Conservation (phyloP, 75 land plant species). For the Gnetum montanum region DNA sequence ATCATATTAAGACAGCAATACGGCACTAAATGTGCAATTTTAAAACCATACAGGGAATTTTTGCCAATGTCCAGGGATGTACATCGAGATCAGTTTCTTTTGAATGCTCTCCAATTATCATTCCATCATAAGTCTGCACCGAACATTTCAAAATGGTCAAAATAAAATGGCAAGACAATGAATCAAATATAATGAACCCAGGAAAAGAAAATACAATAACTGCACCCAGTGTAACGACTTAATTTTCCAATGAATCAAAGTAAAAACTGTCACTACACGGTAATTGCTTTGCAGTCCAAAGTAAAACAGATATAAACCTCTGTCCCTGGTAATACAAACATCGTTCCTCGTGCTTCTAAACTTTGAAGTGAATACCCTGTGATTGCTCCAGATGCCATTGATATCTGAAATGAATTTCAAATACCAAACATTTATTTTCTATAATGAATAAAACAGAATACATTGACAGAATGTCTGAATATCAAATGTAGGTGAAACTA, state of each 20-base stretch:
- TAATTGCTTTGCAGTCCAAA: no score
- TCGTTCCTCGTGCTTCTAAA: conserved; percentile 83
- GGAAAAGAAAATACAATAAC: no score
- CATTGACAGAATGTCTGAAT: no score
- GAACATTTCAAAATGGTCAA: no score
- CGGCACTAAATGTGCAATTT: neutral
- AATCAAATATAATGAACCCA: neutral
- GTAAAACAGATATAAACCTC: conserved; percentile 37
- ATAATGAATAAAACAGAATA: no score
- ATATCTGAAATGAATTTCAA: conserved; percentile 40
- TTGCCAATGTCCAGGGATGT: no score
- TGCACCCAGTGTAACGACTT: no score
- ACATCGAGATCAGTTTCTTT: conserved; percentile 97
- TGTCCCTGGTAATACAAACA: conserved; percentile 86
- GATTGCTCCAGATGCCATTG: conserved; percentile 69
- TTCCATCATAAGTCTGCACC: conserved; percentile 93
- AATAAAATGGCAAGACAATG: neutral
- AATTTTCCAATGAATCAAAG: no score
- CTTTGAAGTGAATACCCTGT: conserved; percentile 84
- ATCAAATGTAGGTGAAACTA: no score
- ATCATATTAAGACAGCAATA: neutral
- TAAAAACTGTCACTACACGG: no score
- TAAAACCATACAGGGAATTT: neutral
- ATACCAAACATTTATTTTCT: neutral
- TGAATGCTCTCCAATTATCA: conserved; percentile 95